Evolutionary conservation across 208 protist species (phyloP).

Genomic region (Wallacemonas rigidus): DNA sequence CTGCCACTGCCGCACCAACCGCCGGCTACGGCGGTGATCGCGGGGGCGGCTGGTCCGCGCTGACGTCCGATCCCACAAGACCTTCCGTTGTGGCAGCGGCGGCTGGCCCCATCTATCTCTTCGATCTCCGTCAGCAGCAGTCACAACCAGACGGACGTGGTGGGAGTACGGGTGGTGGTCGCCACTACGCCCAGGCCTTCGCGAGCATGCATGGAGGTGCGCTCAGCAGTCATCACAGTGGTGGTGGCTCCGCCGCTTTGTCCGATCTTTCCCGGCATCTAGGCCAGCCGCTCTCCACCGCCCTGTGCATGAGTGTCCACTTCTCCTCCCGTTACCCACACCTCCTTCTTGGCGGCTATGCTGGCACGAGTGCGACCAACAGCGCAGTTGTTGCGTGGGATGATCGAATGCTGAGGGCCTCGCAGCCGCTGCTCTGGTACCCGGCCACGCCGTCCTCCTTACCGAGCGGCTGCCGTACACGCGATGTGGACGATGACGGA

Average conservation of each 20-base stretch:
- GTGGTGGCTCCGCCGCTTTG: not conserved
- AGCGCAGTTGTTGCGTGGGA: slow-evolving; percentile 42
- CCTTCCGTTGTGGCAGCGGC: slow-evolving; percentile 50
- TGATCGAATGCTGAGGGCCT: slow-evolving; percentile 29
- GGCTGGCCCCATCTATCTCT: slow-evolving; percentile 51
- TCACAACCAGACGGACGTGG: not conserved
- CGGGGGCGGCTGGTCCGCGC: slow-evolving; percentile 20
- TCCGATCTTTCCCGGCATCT: slow-evolving; percentile 13
- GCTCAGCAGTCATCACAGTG: no score
- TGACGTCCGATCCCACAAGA: slow-evolving; percentile 41
- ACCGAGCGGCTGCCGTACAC: not conserved
- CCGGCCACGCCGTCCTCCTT: slow-evolving; percentile 8
- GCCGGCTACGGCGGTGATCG: no score
- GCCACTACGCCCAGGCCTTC: slow-evolving; percentile 18
- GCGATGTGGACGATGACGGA: no score
- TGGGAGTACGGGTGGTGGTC: not conserved
- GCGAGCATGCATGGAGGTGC: slow-evolving; percentile 13
- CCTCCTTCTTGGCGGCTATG: slow-evolving; percentile 60
- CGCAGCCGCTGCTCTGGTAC: slow-evolving; percentile 25
- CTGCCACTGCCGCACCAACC: not conserved
- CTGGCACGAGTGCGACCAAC: slow-evolving; percentile 18
- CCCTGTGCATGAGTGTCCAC: slow-evolving; percentile 32
- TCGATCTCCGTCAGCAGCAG: slow-evolving; percentile 38
- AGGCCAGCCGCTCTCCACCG: slow-evolving; percentile 16
- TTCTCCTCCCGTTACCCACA: slow-evolving; percentile 74